Conservation (phyloP, 495 filamentous ascomycete genomes). For the Lasiosphaeriaceae sp. region DNA sequence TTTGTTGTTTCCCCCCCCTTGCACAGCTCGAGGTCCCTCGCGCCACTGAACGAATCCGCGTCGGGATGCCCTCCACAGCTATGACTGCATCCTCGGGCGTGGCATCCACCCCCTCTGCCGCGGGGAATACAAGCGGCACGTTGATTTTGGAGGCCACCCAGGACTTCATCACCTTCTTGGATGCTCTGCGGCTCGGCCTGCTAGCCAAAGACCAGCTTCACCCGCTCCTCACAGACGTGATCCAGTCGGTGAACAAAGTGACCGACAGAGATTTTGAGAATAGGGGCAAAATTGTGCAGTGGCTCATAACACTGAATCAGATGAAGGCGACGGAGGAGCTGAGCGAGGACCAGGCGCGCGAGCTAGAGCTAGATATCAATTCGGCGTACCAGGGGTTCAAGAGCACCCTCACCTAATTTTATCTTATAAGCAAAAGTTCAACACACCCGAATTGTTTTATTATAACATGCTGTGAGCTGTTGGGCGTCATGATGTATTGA, state of each 20-base stretch:
- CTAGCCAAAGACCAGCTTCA: slow-evolving; percentile 93
- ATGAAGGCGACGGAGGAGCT: slow-evolving; percentile 94
- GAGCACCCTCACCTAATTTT: slow-evolving; percentile 35
- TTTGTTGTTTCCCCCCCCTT: no score
- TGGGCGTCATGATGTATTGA: neutral
- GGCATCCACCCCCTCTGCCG: slow-evolving; percentile 37
- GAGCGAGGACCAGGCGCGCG: slow-evolving; percentile 77
- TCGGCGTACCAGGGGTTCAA: slow-evolving; percentile 92
- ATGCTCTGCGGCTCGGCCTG: slow-evolving; percentile 84
- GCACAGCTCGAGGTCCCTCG: slow-evolving; percentile 85
- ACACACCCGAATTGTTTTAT: neutral
- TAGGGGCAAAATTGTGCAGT: slow-evolving; percentile 94
- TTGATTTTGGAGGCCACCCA: slow-evolving; percentile 85
- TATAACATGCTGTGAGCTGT: no score
- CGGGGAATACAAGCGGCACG: slow-evolving; percentile 61
- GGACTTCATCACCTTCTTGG: slow-evolving; percentile 97
- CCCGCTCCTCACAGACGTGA: slow-evolving; percentile 87
- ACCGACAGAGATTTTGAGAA: slow-evolving; percentile 90
- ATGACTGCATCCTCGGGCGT: slow-evolving; percentile 49
- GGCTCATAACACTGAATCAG: slow-evolving; percentile 94
- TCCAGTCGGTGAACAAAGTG: slow-evolving; percentile 94
- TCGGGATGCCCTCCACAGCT: slow-evolving; percentile 72
- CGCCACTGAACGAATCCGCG: slow-evolving; percentile 86
- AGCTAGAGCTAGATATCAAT: slow-evolving; percentile 85
- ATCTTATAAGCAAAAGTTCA: neutral